These are phyloP conservation scores for Nakaseomyces sp. DNA, from an alignment of 1,139 yeast species.

Conservation along the genomic window DNA sequence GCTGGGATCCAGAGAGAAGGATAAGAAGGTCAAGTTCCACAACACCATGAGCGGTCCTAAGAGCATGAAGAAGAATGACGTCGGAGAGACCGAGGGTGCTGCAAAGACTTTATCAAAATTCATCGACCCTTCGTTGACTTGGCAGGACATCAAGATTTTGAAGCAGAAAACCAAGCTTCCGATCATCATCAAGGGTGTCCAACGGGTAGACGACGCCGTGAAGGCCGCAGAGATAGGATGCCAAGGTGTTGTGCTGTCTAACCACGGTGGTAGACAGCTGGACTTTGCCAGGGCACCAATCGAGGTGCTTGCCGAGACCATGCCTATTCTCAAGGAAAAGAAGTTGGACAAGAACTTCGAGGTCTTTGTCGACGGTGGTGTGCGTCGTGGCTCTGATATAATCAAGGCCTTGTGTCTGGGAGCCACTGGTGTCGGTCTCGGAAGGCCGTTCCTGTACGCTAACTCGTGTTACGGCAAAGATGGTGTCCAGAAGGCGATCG, in stretches of 20 bases:
- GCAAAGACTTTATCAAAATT: conserved; percentile 79
- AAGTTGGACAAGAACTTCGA: conserved; percentile 42
- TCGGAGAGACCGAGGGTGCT: conserved; percentile 63
- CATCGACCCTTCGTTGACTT: conserved; percentile 68
- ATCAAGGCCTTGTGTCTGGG: conserved; percentile 64
- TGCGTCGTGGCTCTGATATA: conserved; percentile 58
- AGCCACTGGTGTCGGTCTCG: conserved; percentile 69
- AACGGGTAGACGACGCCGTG: conserved; percentile 59
- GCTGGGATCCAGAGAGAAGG: conserved; percentile 80
- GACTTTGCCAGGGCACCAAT: conserved; percentile 62
- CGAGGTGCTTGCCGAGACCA: conserved; percentile 57
- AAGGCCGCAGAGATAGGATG: conserved; percentile 65
- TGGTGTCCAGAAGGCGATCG: conserved; percentile 74
- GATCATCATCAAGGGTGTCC: conserved; percentile 55
- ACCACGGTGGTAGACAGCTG: conserved; percentile 70
- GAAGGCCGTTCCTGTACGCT: conserved; percentile 65
- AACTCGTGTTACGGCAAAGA: conserved; percentile 65
- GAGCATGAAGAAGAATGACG: conserved; percentile 31
- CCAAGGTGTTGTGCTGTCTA: conserved; percentile 62
- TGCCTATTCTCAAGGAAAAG: conserved; percentile 43
- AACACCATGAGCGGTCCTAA: conserved; percentile 33
- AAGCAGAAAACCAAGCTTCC: conserved; percentile 39
- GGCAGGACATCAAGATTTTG: conserved; percentile 39
- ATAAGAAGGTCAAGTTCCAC: conserved; percentile 48
- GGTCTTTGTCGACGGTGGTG: conserved; percentile 47